Evolutionary conservation across 305 asterid genomes (phyloP).

Genomic region (Coffea humblotiana): DNA sequence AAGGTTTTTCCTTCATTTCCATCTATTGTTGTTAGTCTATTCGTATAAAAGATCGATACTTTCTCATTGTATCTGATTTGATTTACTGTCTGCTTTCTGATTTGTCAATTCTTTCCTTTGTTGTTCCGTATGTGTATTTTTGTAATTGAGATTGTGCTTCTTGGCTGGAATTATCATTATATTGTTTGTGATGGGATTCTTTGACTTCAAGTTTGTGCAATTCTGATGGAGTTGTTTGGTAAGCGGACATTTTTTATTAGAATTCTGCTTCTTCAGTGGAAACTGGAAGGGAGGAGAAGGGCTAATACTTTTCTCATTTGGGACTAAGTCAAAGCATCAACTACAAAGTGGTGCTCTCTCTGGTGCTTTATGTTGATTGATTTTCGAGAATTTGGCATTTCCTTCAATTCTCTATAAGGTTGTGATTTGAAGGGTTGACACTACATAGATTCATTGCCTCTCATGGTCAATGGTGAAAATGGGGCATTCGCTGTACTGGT

Average conservation of each 20-base stretch:
- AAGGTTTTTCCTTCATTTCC: slow-evolving; percentile 45
- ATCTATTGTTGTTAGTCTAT: neutral
- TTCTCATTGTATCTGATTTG: neutral
- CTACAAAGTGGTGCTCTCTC: neutral
- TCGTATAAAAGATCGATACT: neutral
- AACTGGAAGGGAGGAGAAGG: neutral
- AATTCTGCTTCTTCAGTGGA: neutral
- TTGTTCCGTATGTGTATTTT: too few species aligned
- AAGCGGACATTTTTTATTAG: neutral
- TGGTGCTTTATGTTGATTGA: neutral
- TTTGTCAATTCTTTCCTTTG: neutral
- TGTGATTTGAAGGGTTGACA: neutral
- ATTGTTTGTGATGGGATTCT: slow-evolving; percentile 2
- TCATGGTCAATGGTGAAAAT: neutral
- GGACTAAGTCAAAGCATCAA: neutral
- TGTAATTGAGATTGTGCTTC: neutral
- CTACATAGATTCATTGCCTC: neutral
- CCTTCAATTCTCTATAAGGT: neutral
- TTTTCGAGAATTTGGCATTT: neutral
- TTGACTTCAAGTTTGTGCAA: slow-evolving; percentile 7
- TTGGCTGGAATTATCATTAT: neutral
- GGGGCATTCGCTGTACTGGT: neutral
- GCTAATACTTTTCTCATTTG: too few species aligned
- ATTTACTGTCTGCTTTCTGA: neutral
- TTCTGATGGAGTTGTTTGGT: slow-evolving; percentile 5